Evolutionary conservation across 1,284 basidiomycete genomes (phyloP), one percentile per base, ranked within the genome.

Genomic region (Sporisorium iseilematis-ciliati): DNA sequence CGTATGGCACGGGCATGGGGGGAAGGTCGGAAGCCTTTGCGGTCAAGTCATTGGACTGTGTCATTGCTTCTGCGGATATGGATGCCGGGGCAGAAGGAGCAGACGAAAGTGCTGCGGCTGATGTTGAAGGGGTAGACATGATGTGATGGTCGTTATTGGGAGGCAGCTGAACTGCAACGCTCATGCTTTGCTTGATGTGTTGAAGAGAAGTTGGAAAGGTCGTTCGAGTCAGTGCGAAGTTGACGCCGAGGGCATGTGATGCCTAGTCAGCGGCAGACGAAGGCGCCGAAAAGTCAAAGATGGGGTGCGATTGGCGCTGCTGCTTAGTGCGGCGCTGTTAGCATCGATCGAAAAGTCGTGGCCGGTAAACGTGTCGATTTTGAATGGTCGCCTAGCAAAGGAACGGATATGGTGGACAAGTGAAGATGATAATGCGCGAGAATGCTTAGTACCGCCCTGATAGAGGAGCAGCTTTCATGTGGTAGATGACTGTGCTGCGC

Each of bases 1-100:
- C 80, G 21, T 80, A 82, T 2, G 80, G 78, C 8, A 78, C 78
- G 7, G 80, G 80, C 80, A 82, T 82, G 25, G 79, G 70, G 16
- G 80, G 80, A 18, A 82, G 73, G 12, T 80, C 77, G 21, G 72
- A 59, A n/a, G 50, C 33, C 57, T 67, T 73, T 48, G 61, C 61
- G 41, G 41, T 43, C 25, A 46, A 6, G 29, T 62, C 57, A 21
- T 16, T 29, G 2, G 40, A 29, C 20, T 62, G 60, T 18, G 29
- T 25, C 58, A 66, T 65, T 41, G 55, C 46, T n/a, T 66, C 64
- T 42, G 65, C 52, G 1, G 63, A 52, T 11, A 54, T 43, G 26
- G 55, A 65, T 12, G 51, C 41, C 23, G 54, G 29, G 14, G 65
- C 50, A 8, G 45, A 33, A 5, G 63, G 52, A 62, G 53, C 46